phyloP scores from a whole-genome alignment of 495 filamentous ascomycete species.

The Penicillium tannophilum region DNA sequence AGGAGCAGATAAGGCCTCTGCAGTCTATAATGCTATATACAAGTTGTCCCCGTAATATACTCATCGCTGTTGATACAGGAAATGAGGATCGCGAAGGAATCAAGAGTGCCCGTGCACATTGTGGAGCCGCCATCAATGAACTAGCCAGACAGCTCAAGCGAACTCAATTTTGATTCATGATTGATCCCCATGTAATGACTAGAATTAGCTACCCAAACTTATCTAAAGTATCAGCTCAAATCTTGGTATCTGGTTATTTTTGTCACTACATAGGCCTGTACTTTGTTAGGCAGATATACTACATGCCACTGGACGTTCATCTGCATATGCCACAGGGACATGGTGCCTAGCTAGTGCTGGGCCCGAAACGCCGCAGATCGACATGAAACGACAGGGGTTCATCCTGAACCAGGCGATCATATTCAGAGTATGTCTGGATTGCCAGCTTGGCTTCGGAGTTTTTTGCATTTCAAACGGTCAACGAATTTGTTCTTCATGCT shows the following conservation, averaged over 20 bases:
- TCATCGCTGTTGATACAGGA: neutral
- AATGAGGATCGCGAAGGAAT: neutral
- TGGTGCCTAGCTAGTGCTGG: neutral
- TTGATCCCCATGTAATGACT: neutral
- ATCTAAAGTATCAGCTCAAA: neutral
- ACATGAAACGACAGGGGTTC: conserved; percentile 1
- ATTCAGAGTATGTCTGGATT: neutral
- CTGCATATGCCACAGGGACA: neutral
- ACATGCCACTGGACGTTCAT: neutral
- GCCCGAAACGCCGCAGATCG: neutral
- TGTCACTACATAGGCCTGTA: too few relatives aligned
- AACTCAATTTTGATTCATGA: neutral
- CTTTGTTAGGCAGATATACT: too few relatives aligned
- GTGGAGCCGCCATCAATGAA: neutral
- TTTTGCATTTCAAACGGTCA: neutral
- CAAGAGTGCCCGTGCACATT: neutral
- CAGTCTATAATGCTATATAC: too few relatives aligned
- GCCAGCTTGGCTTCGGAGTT: neutral
- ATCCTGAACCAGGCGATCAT: neutral
- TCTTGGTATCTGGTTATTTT: neutral
- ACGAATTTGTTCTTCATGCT: neutral
- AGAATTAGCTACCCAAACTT: neutral
- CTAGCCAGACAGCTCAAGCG: neutral
- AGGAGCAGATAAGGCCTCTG: too few relatives aligned
- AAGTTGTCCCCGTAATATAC: too few relatives aligned